phyloP scores from a whole-genome alignment of 2,329 filamentous ascomycete genomes.

The Fusarium sp. region DNA sequence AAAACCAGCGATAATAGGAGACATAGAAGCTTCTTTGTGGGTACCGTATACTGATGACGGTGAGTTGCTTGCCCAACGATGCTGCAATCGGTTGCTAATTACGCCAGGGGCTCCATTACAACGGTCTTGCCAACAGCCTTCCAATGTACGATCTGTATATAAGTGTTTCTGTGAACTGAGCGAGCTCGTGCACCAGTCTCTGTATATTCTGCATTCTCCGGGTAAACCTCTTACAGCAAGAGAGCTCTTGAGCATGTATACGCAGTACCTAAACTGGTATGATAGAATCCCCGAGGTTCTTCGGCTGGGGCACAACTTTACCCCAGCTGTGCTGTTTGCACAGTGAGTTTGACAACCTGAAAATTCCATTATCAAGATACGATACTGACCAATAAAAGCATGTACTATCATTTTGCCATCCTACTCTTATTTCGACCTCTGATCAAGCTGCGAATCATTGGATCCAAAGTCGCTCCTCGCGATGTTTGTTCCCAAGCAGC shows the following conservation, averaged over 20 bases:
- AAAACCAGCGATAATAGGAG: conserved; percentile 69
- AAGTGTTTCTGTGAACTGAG: conserved; percentile 78
- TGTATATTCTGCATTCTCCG: conserved; percentile 79
- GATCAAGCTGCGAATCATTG: conserved; percentile 72
- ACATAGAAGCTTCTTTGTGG: conserved; percentile 70
- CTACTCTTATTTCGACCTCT: conserved; percentile 79
- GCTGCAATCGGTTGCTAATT: background rate
- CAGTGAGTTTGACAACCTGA: conserved; percentile 65
- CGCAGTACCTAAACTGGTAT: conserved; percentile 78
- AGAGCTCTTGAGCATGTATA: conserved; percentile 72
- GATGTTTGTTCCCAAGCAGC: conserved; percentile 73
- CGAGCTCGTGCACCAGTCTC: conserved; percentile 77
- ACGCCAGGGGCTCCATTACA: conserved; percentile 63
- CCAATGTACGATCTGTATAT: conserved; percentile 74
- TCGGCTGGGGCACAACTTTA: conserved; percentile 74
- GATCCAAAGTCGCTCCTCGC: conserved; percentile 70
- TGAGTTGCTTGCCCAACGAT: conserved; percentile 49
- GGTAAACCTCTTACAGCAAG: conserved; percentile 72
- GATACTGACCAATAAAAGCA: conserved; percentile 54
- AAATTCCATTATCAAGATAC: background rate
- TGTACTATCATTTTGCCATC: conserved; percentile 78
- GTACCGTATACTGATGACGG: conserved; percentile 69
- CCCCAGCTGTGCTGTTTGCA: conserved; percentile 77
- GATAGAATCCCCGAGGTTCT: conserved; percentile 72
- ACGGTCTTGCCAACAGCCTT: conserved; percentile 69